Percentiles rank a stretch among this genome's conserved stretches.
phyloP scores from a whole-genome alignment of 345 rosid genomes.

The Populus davidiana region DNA sequence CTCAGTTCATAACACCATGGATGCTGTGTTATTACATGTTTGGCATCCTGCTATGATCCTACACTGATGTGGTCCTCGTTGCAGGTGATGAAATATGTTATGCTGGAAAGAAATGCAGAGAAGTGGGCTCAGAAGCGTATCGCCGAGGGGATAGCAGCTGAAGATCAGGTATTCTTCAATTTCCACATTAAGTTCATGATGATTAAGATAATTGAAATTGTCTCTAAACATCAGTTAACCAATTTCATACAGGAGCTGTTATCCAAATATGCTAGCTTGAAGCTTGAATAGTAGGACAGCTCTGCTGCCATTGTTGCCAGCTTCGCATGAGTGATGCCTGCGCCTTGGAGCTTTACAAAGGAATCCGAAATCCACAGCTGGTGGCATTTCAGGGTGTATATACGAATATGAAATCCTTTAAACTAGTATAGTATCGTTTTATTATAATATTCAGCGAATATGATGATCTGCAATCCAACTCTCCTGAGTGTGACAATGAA shows the following conservation, averaged over 20 bases:
- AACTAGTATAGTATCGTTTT: too few species aligned
- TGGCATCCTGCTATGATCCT: neutral
- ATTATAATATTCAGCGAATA: too few species aligned
- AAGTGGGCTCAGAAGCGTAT: conserved; percentile 6
- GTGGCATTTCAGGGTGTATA: too few species aligned
- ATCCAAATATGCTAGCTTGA: too few species aligned
- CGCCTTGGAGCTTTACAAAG: neutral
- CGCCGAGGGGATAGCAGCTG: neutral
- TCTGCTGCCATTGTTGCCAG: neutral
- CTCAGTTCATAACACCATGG: neutral
- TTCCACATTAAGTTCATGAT: neutral
- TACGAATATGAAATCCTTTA: too few species aligned
- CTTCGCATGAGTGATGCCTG: neutral
- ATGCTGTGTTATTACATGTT: neutral
- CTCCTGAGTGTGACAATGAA: too few species aligned
- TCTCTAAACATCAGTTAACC: neutral
- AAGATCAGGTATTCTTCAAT: neutral
- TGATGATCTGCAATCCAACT: too few species aligned
- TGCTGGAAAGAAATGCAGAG: conserved; percentile 12
- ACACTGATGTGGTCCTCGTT: neutral
- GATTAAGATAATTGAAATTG: neutral
- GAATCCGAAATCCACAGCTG: too few species aligned
- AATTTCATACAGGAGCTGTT: conserved; percentile 3
- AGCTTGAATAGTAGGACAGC: too few species aligned
- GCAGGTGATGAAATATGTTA: conserved; percentile 17